Conservation (phyloP, 1,284 basidiomycete genomes). For the Anthracocystis setariae region DNA sequence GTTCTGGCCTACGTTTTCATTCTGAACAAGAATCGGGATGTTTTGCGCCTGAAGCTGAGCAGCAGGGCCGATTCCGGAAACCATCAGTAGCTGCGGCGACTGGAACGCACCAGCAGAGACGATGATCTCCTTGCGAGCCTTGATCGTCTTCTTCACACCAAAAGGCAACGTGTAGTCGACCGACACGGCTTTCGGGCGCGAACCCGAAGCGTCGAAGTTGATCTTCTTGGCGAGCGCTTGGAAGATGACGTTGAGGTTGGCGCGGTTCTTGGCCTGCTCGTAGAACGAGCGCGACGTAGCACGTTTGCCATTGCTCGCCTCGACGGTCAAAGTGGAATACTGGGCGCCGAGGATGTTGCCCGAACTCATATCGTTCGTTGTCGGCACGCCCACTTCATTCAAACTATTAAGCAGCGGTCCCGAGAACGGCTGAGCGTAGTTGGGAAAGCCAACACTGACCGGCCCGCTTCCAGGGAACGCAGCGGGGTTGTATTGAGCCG, state of each 20-base stretch:
- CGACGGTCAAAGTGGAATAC: constrained; percentile 46
- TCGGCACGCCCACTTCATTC: constrained; percentile 45
- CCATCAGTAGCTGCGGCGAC: constrained; percentile 64
- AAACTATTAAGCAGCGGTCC: constrained; percentile 39
- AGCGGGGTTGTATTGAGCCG: constrained; percentile 43
- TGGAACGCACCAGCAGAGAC: constrained; percentile 61
- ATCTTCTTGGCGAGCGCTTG: constrained; percentile 60
- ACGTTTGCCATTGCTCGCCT: constrained; percentile 32
- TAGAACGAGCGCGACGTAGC: constrained; percentile 52
- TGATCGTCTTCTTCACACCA: constrained; percentile 31
- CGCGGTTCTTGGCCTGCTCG: constrained; percentile 29
- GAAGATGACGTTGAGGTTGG: constrained; percentile 61
- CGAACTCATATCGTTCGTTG: constrained; percentile 55
- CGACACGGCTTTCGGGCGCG: constrained; percentile 57
- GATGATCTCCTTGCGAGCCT: constrained; percentile 60
- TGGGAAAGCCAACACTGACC: constrained; percentile 48
- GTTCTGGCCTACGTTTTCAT: constrained; percentile 52
- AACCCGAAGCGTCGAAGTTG: constrained; percentile 66
- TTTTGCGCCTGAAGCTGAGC: constrained; percentile 36
- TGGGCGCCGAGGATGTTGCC: constrained; percentile 64
- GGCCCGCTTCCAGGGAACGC: constrained; percentile 41
- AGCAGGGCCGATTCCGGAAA: constrained; percentile 54
- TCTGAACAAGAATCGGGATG: constrained; percentile 36
- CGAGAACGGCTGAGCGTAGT: constrained; percentile 53
- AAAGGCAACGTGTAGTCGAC: constrained; percentile 42